Conservation (phyloP, 108 stramenopile species). For the Nitzschia inconspicua region DNA sequence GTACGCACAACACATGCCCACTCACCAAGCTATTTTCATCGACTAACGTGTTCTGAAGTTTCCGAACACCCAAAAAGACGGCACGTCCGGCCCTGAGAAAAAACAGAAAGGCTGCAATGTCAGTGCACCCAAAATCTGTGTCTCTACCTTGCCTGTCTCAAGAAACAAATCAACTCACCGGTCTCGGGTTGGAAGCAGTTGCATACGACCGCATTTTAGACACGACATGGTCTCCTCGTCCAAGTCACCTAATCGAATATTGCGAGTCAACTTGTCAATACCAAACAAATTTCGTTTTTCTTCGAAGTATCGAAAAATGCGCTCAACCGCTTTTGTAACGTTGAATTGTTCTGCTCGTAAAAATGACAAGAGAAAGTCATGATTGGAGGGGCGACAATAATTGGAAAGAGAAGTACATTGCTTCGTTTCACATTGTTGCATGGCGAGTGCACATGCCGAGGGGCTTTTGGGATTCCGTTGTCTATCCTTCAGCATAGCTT, state of each 20-base stretch:
- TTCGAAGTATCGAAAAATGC: slow-evolving; percentile 23
- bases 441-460: no score
- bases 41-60: no score
- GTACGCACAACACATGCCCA: not conserved
- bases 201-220: slow-evolving; percentile 3
- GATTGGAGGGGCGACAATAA: not conserved
- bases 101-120: not conserved
- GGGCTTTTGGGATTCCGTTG: no score
- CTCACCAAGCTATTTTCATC: no score
- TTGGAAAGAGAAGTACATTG: no score
- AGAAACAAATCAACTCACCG: not conserved
- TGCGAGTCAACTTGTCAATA: slow-evolving; percentile 12
- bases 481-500: not conserved
- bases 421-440: no score
- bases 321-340: slow-evolving; percentile 19
- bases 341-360: slow-evolving; percentile 38
- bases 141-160: not conserved
- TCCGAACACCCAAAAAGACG: not conserved
- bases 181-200: not conserved
- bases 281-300: slow-evolving; percentile 33
- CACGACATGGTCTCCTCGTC: not conserved
- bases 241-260: slow-evolving; percentile 31
- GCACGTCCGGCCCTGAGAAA: slow-evolving; percentile 11
- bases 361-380: slow-evolving; percentile 29
- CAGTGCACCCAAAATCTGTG: not conserved